phyloP scores from a whole-genome alignment of 768 basidiomycete genomes.

The Tubosaeta sp. region DNA sequence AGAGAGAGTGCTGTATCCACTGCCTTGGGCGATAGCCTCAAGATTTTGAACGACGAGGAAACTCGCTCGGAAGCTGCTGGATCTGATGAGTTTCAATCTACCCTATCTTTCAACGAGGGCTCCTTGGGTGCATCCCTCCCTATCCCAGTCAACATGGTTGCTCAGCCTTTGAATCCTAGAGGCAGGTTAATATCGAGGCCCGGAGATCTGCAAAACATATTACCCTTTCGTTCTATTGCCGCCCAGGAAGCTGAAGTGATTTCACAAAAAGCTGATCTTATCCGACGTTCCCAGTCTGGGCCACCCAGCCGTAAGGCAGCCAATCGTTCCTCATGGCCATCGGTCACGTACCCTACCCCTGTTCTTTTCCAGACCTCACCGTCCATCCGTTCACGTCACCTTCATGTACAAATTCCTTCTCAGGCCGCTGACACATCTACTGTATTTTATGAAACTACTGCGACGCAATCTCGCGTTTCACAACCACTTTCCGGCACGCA shows the following conservation, averaged over 20 bases:
- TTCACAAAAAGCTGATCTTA: constrained; percentile 35
- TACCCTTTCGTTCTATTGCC: background rate
- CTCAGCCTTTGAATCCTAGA: constrained; percentile 15
- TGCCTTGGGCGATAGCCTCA: constrained; percentile 56
- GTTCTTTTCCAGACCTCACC: constrained; percentile 45
- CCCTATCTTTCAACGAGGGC: constrained; percentile 60
- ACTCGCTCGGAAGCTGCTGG: constrained; percentile 53
- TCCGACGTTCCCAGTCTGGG: constrained; percentile 43
- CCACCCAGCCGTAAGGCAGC: constrained; percentile 33
- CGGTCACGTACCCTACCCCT: constrained; percentile 42
- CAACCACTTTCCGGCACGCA: constrained; percentile 16
- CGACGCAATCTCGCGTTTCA: constrained; percentile 29
- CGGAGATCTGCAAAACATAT: constrained; percentile 5
- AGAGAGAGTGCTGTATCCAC: constrained; percentile 50
- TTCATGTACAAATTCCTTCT: constrained; percentile 29
- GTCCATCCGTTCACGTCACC: constrained; percentile 29
- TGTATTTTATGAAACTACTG: constrained; percentile 65
- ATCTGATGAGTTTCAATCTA: constrained; percentile 68
- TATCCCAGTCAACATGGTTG: constrained; percentile 6
- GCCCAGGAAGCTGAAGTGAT: constrained; percentile 11
- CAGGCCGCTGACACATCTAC: constrained; percentile 42
- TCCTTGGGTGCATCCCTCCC: constrained; percentile 19
- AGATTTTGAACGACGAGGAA: constrained; percentile 65
- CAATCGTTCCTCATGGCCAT: constrained; percentile 39
- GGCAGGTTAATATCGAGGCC: constrained; percentile 24